These are phyloP conservation scores for Saururus chinensis DNA, from an alignment of 164 flowering plant genomes.

Conservation along the genomic window DNA sequence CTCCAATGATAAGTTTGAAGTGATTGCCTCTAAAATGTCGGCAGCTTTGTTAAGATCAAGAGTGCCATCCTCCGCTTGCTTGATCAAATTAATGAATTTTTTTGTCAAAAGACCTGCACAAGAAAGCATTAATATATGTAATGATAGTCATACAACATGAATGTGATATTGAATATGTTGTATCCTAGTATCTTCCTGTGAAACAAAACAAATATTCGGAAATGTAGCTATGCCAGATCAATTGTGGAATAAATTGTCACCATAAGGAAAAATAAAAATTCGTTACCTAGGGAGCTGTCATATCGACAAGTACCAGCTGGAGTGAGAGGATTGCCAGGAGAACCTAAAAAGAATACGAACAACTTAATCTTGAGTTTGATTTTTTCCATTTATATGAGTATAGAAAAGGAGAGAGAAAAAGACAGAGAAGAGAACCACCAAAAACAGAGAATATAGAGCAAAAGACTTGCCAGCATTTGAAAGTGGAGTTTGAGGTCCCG, in stretches of 20 bases:
- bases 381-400: background rate
- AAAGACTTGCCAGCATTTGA: constrained; percentile 45
- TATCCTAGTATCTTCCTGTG: too few species aligned
- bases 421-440: too few species aligned
- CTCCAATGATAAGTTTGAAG: background rate
- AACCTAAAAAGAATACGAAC: constrained; percentile 30
- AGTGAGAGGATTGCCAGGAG: constrained; percentile 39
- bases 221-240: too few species aligned
- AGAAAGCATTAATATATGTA: background rate
- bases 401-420: too few species aligned
- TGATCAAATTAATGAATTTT: constrained; percentile 69
- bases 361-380: background rate
- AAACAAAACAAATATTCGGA: too few species aligned
- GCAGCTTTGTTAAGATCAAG: constrained; percentile 89
- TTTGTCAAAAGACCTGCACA: constrained; percentile 76
- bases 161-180: background rate
- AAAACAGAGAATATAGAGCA: too few species aligned
- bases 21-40: constrained; percentile 55
- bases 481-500: constrained; percentile 53
- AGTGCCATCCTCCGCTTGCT: constrained; percentile 73
- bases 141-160: background rate
- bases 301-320: constrained; percentile 70
- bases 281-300: constrained; percentile 85
- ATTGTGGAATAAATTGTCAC: background rate
- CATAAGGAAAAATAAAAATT: too few species aligned